Evolutionary conservation across 2,329 filamentous ascomycete genomes (phyloP).

Genomic region (Colletotrichum acutatum): DNA sequence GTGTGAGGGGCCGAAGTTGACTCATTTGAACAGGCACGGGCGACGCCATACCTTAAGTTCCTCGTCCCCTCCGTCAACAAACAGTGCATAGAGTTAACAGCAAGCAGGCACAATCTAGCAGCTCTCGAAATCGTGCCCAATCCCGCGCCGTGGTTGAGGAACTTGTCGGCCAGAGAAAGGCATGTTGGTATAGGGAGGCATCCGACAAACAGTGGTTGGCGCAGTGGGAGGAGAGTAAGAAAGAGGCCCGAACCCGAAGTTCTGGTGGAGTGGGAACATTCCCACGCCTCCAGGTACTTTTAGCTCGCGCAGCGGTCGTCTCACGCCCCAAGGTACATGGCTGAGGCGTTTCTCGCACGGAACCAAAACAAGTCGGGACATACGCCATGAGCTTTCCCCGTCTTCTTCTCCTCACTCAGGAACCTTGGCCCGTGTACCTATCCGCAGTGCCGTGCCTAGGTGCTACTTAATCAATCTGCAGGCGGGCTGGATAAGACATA

Average conservation of each 20-base stretch:
- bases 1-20: neutral
- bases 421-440: slow-evolving; percentile 4
- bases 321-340: slow-evolving; percentile 24
- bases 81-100: neutral
- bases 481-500: slow-evolving; percentile 17
- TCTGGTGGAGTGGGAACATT: slow-evolving; percentile 3
- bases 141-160: neutral
- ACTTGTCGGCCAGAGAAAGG: neutral
- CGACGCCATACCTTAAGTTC: neutral
- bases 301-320: slow-evolving; percentile 9
- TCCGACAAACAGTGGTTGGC: neutral
- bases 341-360: neutral
- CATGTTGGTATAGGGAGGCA: neutral
- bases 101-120: neutral
- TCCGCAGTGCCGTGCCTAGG: no score
- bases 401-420: slow-evolving; percentile 1
- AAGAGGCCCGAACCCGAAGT: neutral
- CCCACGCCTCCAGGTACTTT: slow-evolving; percentile 32
- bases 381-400: slow-evolving; percentile 32
- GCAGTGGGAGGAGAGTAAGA: neutral
- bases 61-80: neutral
- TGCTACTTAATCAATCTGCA: neutral
- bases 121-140: neutral
- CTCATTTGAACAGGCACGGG: neutral
- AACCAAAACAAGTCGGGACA: neutral